phyloP scores from a whole-genome alignment of 148 eudicot species.

The Rhododendron ovatum region DNA sequence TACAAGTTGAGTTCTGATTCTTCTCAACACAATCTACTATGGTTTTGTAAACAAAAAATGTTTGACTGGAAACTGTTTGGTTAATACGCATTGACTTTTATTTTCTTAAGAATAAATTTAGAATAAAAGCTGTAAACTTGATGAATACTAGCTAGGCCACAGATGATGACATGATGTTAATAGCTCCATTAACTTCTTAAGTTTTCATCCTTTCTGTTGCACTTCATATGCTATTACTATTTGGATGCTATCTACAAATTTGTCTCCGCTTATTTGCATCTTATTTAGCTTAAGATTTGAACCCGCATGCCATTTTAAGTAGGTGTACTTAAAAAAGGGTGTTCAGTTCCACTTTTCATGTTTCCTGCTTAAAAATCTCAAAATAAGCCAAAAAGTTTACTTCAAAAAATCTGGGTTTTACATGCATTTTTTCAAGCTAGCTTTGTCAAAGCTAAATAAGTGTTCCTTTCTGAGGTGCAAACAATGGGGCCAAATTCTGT shows the following conservation, averaged over 20 bases:
- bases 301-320: neutral
- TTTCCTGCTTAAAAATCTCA: neutral
- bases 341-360: neutral
- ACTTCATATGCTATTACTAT: neutral
- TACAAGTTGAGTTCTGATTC: neutral
- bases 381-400: neutral
- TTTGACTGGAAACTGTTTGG: neutral
- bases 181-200: neutral
- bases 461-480: neutral
- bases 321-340: neutral
- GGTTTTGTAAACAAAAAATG: neutral
- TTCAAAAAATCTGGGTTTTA: neutral
- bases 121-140: neutral
- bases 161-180: neutral
- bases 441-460: neutral
- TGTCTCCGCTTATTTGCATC: neutral
- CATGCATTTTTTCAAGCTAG: neutral
- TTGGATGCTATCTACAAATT: neutral
- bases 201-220: neutral
- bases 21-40: neutral
- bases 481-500: neutral
- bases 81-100: neutral
- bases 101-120: neutral
- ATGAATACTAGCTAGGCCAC: neutral
- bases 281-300: neutral